These are phyloP conservation scores for Ensete ventricosum DNA, from an alignment of 176 grass and related monocot species.

Conservation along the genomic window DNA sequence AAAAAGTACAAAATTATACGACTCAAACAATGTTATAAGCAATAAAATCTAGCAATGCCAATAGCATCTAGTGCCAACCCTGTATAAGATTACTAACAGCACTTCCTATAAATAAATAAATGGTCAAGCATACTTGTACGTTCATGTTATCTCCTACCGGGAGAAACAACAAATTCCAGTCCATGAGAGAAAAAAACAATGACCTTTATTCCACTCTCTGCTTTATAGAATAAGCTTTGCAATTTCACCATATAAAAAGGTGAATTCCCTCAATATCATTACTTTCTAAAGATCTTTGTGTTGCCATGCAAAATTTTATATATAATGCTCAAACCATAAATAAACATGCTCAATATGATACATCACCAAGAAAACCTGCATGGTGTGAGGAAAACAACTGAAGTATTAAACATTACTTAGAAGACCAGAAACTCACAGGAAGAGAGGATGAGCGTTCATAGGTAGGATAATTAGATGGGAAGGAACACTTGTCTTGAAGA, in stretches of 20 bases:
- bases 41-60: neutral
- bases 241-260: neutral
- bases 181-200: neutral
- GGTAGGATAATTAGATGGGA: neutral
- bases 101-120: neutral
- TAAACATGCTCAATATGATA: too few species aligned
- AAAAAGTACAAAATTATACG: neutral
- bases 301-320: neutral
- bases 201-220: neutral
- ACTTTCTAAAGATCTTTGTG: neutral
- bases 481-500: neutral
- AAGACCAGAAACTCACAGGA: neutral
- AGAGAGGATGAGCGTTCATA: neutral
- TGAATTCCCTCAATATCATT: neutral
- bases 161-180: neutral
- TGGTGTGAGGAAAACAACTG: neutral
- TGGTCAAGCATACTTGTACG: too few species aligned
- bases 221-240: neutral
- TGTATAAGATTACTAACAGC: neutral
- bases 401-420: neutral
- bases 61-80: neutral
- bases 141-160: too few species aligned
- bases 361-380: neutral
- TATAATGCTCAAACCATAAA: too few species aligned
- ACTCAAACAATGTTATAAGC: neutral